Conservation (phyloP, 202 grass and related monocot species). For the Sporobolus alterniflorus region DNA sequence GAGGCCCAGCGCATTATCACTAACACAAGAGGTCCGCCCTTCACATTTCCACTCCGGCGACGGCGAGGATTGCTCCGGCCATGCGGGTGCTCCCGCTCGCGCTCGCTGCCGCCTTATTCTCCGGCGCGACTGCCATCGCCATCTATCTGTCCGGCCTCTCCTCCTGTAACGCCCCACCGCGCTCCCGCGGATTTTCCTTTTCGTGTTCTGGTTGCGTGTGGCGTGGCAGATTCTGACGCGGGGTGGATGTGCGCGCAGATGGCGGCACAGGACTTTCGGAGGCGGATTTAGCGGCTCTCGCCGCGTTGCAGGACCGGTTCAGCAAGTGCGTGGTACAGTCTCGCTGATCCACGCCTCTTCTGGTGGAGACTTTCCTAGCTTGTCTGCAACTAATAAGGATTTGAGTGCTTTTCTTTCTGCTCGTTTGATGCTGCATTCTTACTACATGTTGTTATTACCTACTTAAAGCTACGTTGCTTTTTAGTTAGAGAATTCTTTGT, state of each 20-base stretch:
- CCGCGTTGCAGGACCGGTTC: conserved; percentile 61
- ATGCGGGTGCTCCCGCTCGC: conserved; percentile 83
- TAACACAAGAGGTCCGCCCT: background rate
- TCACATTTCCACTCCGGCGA: conserved; percentile 24
- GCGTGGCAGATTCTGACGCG: conserved; percentile 37
- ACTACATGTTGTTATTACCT: background rate
- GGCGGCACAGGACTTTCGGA: conserved; percentile 54
- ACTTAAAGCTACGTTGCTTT: background rate
- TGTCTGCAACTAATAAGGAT: background rate
- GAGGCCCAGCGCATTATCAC: background rate
- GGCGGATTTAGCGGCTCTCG: conserved; percentile 60
- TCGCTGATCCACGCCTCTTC: background rate
- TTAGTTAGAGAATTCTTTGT: background rate
- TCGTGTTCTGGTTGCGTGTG: conserved; percentile 5
- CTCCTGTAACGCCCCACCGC: conserved; percentile 44
- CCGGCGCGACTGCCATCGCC: conserved; percentile 62
- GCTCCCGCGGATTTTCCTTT: background rate
- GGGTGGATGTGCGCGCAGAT: conserved; percentile 41
- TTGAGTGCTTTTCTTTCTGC: background rate
- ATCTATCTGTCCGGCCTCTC: conserved; percentile 85
- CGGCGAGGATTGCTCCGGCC: conserved; percentile 23
- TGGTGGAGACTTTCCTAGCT: background rate
- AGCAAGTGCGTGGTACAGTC: conserved; percentile 91
- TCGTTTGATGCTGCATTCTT: background rate
- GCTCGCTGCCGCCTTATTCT: conserved; percentile 66